Base-by-base conservation (phyloP, 2,329 filamentous ascomycete genomes). In the Paecilomyces dactylethromorphus region DNA sequence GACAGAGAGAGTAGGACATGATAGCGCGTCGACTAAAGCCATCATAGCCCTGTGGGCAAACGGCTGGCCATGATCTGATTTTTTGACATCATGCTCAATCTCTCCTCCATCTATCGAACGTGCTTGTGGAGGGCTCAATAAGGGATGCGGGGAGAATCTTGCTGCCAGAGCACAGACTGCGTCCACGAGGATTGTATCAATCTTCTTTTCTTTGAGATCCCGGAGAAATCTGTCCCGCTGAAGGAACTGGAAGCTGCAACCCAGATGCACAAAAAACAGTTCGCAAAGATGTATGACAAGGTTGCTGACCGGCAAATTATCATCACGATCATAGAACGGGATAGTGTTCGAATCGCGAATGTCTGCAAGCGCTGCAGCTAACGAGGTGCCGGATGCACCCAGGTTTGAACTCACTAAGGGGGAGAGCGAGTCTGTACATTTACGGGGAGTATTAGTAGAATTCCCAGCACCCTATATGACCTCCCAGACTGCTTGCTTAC, bases 221-320 rank as follows among this genome's bases (percentile, higher is more conserved):
- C 82, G 82, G 53, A 91, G 77, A 61, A 94, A 92, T 56, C 87
- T 85, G 13, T 87, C 81, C 58, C 87, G 82, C 57, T 87, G 87
- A 24, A 96, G 72, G 65, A 96, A 96, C 0, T 90, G 90, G 67
- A 92, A 96, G 68, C 88, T 95, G 74, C 90, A 94, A 8, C 91
- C 91, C 2, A 96, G 80, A 66, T 93, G 88, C 0, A 82, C 73
- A 71, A 96, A 96, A 72, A 96, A 96, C 0, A 86, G 86, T 54
- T 91, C 87, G 68, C 90, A 86, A 3, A 96, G 82, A 66, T 88
- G 85, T 2, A 87, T 84, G 60, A 96, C 91, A 31, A 95, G 70
- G 3, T 88, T 85, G 63, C 89, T 87, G 2, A 92, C 88, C 0
- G 90, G 87, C 55, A 83, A 80, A 2, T 84, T 70, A 63, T 91